Base-by-base conservation (phyloP, 1,284 basidiomycete genomes). In the Ustilago hordei region DNA sequence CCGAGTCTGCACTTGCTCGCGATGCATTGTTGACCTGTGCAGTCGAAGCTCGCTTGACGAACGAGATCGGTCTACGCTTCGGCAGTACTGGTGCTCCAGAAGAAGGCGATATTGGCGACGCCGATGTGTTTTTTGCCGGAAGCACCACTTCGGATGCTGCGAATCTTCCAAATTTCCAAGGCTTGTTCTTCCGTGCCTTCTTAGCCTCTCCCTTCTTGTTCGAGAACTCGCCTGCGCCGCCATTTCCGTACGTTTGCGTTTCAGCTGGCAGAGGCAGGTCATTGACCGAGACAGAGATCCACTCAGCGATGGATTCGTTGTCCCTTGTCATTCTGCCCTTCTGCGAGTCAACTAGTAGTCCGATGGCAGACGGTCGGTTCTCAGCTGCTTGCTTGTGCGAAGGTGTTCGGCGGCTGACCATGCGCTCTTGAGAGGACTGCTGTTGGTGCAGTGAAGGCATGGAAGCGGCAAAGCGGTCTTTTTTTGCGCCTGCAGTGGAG, bases 221-320 rank as follows among this genome's bases (percentile, higher is more conserved):
- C 17, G 69, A 72, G 60, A 61, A 77, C 23, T 72, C 69, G 38
- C 74, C 74, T 2, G 55, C 57, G 3, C 74, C 74, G 11, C 74
- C 74, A 15, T 77, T 77, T 13, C 74, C 69, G 39, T 77, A 72
- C 3, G 69, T 36, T 12, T 65, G 62, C 3, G 48, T 55, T 12
- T 9, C 56, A 23, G 60, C 43, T 23, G 60, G 53, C 45, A 60
- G 28, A 2, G 69, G 75, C n/a, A 77, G 41, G 35, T 77, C 75
- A 28, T 66, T 66, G 58, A 63, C 64, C 5, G 75, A 77, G 8
- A 77, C 69, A 3, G 69, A 69, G 47, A 77, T 77, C 69, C 75
- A 77, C 34, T 77, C 69, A 4, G 63, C 69, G 17, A 73, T 77
- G 38, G 75, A 69, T n/a, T 73, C 75, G 31, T 69, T 63, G 55